Evolutionary conservation across 805 yeast species (phyloP), one percentile per base, ranked within the genome.

Genomic region (Saccharomycopsis schoenii): DNA sequence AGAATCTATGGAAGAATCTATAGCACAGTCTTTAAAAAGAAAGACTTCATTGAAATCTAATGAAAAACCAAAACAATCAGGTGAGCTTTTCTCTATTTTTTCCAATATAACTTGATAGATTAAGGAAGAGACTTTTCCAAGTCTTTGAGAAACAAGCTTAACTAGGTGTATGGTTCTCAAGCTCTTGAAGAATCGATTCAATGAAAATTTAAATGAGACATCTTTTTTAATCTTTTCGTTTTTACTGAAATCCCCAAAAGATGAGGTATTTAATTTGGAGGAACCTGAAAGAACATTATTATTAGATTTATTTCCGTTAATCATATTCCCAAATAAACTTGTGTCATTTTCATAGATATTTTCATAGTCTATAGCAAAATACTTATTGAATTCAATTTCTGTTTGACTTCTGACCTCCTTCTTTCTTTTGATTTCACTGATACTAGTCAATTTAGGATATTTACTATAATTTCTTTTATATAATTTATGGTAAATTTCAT

Each of bases 41-140:
- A 56, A 58, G 61, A 72, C 69, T 55, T 77, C 77, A 14, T 72
- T 65, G 25, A 76, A 63, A 47, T 68, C 72, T 54, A 67, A 66
- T 24, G 69, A 68, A 10, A 66, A 68, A 14, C 67, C 67, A 19
- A 70, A 57, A 42, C 66, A 64, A 19, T 71, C 71, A 8, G 82
- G 81, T 4, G 86, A 80, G 57, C 74, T 74, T 64, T 74, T 77
- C 70, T 90, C 97, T 19, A 88, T 76, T 47, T 79, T 68, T 17
- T 72, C 66, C 61, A 94, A 77, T 2, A 85, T 83, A 11, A 77
- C 71, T 55, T 77, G 76, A 69, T 88, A 93, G 11, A 94, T 78
- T 54, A 76, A 72, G 0, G 94, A 78, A 0, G 96, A 77, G 1
- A 87, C 71, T 6, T 78, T 72, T 2, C 98, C 98, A 39, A 91